Evolutionary conservation across 805 yeast species (phyloP).

Genomic region (Cyberlindnera mycetangii): DNA sequence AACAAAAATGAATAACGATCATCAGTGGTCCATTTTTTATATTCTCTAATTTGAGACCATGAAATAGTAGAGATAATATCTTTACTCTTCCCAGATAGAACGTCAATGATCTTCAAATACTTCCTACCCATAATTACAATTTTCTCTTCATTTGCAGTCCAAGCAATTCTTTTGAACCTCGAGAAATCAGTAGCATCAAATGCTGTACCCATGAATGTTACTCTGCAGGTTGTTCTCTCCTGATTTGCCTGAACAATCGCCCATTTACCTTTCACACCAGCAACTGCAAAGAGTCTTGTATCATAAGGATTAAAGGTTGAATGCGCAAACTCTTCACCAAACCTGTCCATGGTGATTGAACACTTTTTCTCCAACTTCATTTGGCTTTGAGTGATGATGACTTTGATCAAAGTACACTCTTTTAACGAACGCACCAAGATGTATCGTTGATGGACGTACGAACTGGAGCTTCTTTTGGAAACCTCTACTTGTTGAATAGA

Average conservation of each 20-base stretch:
- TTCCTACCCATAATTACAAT: conserved; percentile 42
- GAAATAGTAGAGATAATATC: conserved; percentile 31
- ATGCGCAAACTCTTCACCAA: conserved; percentile 42
- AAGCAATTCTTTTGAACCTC: conserved; percentile 47
- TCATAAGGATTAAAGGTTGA: conserved; percentile 43
- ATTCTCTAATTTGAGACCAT: conserved; percentile 39
- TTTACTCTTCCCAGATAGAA: conserved; percentile 27
- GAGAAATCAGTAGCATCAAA: conserved; percentile 51
- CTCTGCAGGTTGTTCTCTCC: not conserved
- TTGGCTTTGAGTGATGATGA: conserved; percentile 12
- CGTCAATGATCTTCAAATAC: conserved; percentile 34
- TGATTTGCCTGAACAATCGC: conserved; percentile 32
- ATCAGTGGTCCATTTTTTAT: conserved; percentile 28
- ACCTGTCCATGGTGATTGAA: conserved; percentile 20
- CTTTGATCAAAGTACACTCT: conserved; percentile 33
- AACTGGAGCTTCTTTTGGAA: conserved; percentile 25
- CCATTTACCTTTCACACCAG: conserved; percentile 55
- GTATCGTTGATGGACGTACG: conserved; percentile 27
- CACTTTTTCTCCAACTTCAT: conserved; percentile 7
- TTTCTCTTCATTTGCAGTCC: conserved; percentile 37
- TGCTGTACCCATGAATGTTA: conserved; percentile 13
- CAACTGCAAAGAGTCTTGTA: conserved; percentile 34
- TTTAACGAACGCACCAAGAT: conserved; percentile 39
- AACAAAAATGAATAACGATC: conserved; percentile 46
- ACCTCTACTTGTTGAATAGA: conserved; percentile 41